Percentiles rank a stretch among this genome's conserved stretches.
Evolutionary conservation across 2,329 filamentous ascomycete genomes (phyloP).

Genomic region (Ophiocordyceps unilateralis): DNA sequence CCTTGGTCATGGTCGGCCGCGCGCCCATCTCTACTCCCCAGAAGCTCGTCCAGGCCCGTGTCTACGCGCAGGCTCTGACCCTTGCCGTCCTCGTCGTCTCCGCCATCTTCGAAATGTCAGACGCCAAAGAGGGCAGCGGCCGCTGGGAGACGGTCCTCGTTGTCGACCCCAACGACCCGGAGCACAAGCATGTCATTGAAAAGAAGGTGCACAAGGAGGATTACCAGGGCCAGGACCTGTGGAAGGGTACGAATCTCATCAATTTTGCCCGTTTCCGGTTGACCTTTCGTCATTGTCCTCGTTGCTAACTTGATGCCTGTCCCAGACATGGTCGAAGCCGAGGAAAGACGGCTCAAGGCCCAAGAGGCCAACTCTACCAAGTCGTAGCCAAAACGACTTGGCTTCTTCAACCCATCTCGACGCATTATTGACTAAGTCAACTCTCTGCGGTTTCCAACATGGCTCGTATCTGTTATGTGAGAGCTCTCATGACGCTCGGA

Average conservation of each 20-base stretch:
- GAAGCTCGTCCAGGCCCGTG: slow-evolving; percentile 86
- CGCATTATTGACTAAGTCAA: neutral
- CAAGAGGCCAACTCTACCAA: slow-evolving; percentile 11
- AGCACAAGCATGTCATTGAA: slow-evolving; percentile 70
- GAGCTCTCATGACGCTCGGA: too few relatives aligned
- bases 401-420: neutral
- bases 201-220: slow-evolving; percentile 77
- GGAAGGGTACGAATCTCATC: slow-evolving; percentile 49
- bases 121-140: slow-evolving; percentile 59
- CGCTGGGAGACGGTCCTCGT: slow-evolving; percentile 76
- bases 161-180: slow-evolving; percentile 63
- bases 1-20: slow-evolving; percentile 59
- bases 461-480: too few relatives aligned
- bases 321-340: slow-evolving; percentile 65
- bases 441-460: too few relatives aligned
- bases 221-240: slow-evolving; percentile 79
- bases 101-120: slow-evolving; percentile 63
- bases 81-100: slow-evolving; percentile 68
- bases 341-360: slow-evolving; percentile 43
- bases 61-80: slow-evolving; percentile 83
- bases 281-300: neutral
- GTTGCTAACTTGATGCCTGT: neutral
- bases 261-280: neutral
- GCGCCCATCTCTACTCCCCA: slow-evolving; percentile 59
- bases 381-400: neutral